Conservation (phyloP, 345 rosid genomes). For the Cardamine chenopodiifolia region DNA sequence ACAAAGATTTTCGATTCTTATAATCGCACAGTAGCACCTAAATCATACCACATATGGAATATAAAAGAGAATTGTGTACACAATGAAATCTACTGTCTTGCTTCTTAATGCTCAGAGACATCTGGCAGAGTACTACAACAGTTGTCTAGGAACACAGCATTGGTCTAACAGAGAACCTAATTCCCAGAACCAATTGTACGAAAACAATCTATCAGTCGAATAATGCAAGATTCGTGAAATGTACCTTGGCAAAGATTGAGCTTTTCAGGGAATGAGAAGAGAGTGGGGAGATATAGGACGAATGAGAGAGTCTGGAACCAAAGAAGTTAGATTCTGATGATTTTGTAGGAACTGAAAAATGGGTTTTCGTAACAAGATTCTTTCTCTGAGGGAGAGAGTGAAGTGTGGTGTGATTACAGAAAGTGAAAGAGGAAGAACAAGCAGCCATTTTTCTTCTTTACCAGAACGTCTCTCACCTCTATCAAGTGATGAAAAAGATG, state of each 20-base stretch:
- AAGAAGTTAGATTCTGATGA: slow-evolving; percentile 66
- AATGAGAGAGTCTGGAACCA: slow-evolving; percentile 61
- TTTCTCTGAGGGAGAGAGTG: slow-evolving; percentile 35
- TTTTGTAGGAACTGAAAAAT: slow-evolving; percentile 32
- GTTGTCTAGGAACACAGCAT: neutral
- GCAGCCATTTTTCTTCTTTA: slow-evolving; percentile 36
- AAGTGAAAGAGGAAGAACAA: slow-evolving; percentile 29
- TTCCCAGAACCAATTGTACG: neutral
- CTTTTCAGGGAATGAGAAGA: slow-evolving; percentile 47
- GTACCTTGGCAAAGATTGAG: slow-evolving; percentile 79
- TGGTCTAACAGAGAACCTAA: slow-evolving; percentile 3
- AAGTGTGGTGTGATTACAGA: slow-evolving; percentile 26
- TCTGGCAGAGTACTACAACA: neutral
- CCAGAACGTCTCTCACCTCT: neutral
- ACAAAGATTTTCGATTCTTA: neutral
- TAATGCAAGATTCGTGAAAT: slow-evolving; percentile 33
- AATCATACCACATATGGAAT: neutral
- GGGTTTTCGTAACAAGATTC: slow-evolving; percentile 23
- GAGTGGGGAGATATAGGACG: slow-evolving; percentile 45
- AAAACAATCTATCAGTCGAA: neutral
- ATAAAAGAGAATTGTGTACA: neutral
- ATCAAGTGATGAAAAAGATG: neutral
- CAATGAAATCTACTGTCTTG: neutral
- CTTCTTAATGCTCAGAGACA: neutral
- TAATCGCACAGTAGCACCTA: slow-evolving; percentile 1